Conservation (phyloP, 2,329 filamentous ascomycete genomes). For the Sporothrix luriei region DNA sequence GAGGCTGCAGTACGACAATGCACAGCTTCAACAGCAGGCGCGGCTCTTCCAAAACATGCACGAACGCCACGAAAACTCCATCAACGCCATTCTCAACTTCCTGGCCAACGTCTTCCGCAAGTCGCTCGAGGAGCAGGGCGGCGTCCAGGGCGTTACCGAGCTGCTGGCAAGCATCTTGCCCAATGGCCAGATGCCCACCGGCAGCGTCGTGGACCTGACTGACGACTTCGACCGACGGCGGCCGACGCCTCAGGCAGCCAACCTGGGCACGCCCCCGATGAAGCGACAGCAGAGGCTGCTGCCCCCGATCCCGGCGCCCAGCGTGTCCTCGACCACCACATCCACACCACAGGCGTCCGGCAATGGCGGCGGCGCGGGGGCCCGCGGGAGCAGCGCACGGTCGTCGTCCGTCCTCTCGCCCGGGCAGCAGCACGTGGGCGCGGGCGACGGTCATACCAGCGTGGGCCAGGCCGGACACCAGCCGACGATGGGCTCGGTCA, state of each 20-base stretch:
- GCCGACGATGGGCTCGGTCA: constrained; percentile 55
- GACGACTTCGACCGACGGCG: constrained; percentile 60
- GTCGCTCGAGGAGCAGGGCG: constrained; percentile 81
- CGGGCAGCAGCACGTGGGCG: constrained; percentile 37
- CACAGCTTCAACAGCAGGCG: constrained; percentile 84
- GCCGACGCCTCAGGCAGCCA: constrained; percentile 42
- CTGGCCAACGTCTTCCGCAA: constrained; percentile 95
- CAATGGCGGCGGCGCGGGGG: not conserved
- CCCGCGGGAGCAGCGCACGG: constrained; percentile 17
- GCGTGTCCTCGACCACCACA: constrained; percentile 31
- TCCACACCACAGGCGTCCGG: not conserved
- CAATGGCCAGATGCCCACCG: constrained; percentile 50
- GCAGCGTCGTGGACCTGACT: constrained; percentile 61
- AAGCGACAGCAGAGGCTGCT: constrained; percentile 59
- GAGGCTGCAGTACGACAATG: constrained; percentile 80
- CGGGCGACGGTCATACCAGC: not conserved
- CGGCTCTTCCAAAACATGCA: constrained; percentile 87
- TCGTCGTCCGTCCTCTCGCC: constrained; percentile 28
- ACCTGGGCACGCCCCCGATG: constrained; percentile 46
- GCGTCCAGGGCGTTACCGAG: constrained; percentile 75
- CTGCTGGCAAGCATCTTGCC: constrained; percentile 78
- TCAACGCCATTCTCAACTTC: constrained; percentile 98
- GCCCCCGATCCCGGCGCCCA: constrained; percentile 52
- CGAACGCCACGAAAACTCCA: constrained; percentile 95
- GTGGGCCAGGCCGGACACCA: constrained; percentile 23